A percentile compares a stretch with the other conserved stretches of the same genome.
Conservation (phyloP, 202 grass and related monocot species). For the Brachypodium distachyon region DNA sequence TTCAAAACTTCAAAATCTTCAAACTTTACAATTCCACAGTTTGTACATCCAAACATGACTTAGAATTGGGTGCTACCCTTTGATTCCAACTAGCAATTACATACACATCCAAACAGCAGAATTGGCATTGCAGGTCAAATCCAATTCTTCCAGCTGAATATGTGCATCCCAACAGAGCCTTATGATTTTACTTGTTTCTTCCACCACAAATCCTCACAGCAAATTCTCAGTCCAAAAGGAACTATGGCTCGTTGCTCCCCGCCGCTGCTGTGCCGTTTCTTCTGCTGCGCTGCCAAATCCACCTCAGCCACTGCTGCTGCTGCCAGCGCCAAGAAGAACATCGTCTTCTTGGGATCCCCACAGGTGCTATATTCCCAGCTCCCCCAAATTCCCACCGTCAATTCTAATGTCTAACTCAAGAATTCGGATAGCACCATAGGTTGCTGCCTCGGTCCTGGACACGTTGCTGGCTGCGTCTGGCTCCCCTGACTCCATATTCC, state of each 20-base stretch:
- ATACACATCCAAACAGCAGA: too few relatives aligned
- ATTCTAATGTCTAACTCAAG: background rate
- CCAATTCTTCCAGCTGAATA: too few relatives aligned
- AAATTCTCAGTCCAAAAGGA: slow-evolving; percentile 3
- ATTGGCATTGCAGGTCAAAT: too few relatives aligned
- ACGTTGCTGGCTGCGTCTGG: slow-evolving; percentile 46
- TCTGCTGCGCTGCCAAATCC: slow-evolving; percentile 30
- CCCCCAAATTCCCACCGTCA: background rate
- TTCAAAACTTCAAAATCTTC: too few relatives aligned
- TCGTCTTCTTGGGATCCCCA: slow-evolving; percentile 81
- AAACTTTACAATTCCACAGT: too few relatives aligned
- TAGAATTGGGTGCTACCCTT: too few relatives aligned
- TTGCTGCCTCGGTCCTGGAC: slow-evolving; percentile 62
- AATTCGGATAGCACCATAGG: slow-evolving; percentile 30
- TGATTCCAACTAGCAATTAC: too few relatives aligned
- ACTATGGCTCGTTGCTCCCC: slow-evolving; percentile 31
- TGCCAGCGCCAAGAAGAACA: slow-evolving; percentile 22
- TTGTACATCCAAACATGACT: too few relatives aligned
- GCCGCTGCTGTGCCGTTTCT: slow-evolving; percentile 53
- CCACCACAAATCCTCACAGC: background rate
- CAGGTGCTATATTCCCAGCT: slow-evolving; percentile 39
- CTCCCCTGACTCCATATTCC: slow-evolving; percentile 44
- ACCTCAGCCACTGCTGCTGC: background rate
- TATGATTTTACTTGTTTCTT: background rate
- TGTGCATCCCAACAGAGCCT: background rate